Evolutionary conservation across 495 filamentous ascomycete species (phyloP), one percentile per base, ranked within the genome.

Genomic region (Pyrenopolyporus hunteri): DNA sequence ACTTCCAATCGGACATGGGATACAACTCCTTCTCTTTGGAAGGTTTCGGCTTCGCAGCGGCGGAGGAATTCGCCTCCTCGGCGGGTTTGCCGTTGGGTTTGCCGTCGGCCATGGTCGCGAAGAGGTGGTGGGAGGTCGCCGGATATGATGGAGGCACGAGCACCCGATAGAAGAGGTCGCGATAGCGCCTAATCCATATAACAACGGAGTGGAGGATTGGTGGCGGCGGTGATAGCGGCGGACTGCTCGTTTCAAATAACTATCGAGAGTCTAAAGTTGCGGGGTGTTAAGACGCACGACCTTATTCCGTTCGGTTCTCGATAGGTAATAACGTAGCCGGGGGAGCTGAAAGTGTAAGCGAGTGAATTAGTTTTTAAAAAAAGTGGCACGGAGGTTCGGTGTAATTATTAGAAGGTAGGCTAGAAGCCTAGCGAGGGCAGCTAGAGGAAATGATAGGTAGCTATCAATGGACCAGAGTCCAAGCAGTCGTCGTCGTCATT

Each of bases 1-100:
- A 96, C 54, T 88, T 79, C 87, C 85, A 91, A 52, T 82, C 78
- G 52, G 84, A 82, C 79, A 90, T 86, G 47, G 86, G 87, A 48
- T 83, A 83, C 31, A 87, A 77, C 58, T 89, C 86, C 64, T 84
- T 84, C 16, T 58, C 51, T 42, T 60, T 66, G 17, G 31, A 9
- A 23, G 35, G 9, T 63, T 72, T 53, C 11, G 50, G 20, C 26
- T 70, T 54, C 13, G 55, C 44, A 13, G 64, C 54, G 57, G 57
- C 39, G 22, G 64, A 43, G 31, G 46, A n/a, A 19, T 32, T 58
- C 16, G 43, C 58, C 52, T 59, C 55, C 13, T 63, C 40, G 39
- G 50, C 61, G 31, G 55, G 43, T 22, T 59, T 58, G 10, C 37
- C 40, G 56, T 64, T 58, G 31, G 55, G 43, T 22, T 59, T 58